phyloP scores from a whole-genome alignment of 192 early-diverging fungal genomes.

The Phycomyces nitens region DNA sequence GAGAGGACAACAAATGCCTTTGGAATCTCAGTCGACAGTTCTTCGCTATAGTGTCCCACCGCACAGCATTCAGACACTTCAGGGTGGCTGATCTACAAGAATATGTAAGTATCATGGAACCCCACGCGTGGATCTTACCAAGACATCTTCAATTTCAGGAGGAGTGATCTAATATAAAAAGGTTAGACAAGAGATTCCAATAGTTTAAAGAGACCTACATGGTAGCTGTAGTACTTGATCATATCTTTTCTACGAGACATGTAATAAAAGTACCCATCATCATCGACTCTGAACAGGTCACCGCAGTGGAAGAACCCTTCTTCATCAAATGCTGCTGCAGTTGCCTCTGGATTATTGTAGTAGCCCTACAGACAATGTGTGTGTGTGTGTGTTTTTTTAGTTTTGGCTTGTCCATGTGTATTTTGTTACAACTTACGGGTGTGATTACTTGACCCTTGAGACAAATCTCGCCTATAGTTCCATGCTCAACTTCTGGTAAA shows the following conservation, averaged over 20 bases:
- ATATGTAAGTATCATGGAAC: slow-evolving; percentile 26
- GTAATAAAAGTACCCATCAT: slow-evolving; percentile 59
- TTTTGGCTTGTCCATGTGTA: no score
- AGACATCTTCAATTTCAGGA: slow-evolving; percentile 61
- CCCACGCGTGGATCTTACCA: slow-evolving; percentile 34
- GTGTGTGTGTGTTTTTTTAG: no score
- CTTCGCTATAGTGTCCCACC: slow-evolving; percentile 54
- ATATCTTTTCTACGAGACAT: slow-evolving; percentile 73
- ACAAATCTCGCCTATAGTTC: slow-evolving; percentile 52
- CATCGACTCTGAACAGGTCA: slow-evolving; percentile 52
- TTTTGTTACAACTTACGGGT: slow-evolving; percentile 14
- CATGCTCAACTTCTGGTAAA: slow-evolving; percentile 26
- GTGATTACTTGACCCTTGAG: slow-evolving; percentile 40
- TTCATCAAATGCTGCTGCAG: slow-evolving; percentile 34
- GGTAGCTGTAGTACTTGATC: slow-evolving; percentile 51
- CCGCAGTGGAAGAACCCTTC: slow-evolving; percentile 58
- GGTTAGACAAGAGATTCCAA: background rate
- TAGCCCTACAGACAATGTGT: slow-evolving; percentile 17
- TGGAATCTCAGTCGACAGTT: slow-evolving; percentile 68
- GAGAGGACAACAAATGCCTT: slow-evolving; percentile 69
- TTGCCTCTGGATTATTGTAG: slow-evolving; percentile 42
- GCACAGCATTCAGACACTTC: slow-evolving; percentile 64
- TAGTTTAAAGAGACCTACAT: slow-evolving; percentile 41
- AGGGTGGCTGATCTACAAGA: slow-evolving; percentile 53
- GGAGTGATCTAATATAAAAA: slow-evolving; percentile 29